Percentiles rank a stretch among this genome's conserved stretches.
Conservation (phyloP, 2,329 filamentous ascomycete species). For the Stagonosporopsis rhizophila region DNA sequence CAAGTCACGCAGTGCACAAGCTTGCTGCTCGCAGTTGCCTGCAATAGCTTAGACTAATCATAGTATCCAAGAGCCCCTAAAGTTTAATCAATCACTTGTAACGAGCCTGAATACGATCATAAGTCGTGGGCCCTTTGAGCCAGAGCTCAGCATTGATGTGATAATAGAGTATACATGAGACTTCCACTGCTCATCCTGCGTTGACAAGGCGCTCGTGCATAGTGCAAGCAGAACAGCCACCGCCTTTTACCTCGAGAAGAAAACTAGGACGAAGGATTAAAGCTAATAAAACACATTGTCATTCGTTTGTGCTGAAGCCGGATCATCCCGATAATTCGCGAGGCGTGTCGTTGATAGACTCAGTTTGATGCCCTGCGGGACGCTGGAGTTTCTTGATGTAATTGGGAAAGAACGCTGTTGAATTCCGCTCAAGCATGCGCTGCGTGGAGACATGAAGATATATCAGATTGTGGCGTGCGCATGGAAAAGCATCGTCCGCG, state of each 20-base stretch:
- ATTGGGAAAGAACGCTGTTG: not conserved
- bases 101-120: not conserved
- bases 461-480: not conserved
- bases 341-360: not conserved
- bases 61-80: not conserved
- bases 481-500: not conserved
- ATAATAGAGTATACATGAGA: not conserved
- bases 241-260: not conserved
- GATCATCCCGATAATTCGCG: not conserved
- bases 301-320: not conserved
- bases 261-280: too few relatives aligned
- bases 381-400: not conserved
- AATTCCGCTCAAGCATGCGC: not conserved
- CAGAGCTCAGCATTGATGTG: not conserved
- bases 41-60: not conserved
- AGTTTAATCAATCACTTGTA: not conserved
- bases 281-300: too few relatives aligned
- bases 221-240: not conserved
- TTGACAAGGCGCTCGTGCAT: too few relatives aligned
- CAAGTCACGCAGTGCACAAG: not conserved
- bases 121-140: not conserved
- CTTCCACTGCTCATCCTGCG: not conserved
- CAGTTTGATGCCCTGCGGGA: not conserved
- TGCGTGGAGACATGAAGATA: not conserved
- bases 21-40: not conserved